Conservation (phyloP, 2,329 filamentous ascomycete species). For the Pyricularia grisea region DNA sequence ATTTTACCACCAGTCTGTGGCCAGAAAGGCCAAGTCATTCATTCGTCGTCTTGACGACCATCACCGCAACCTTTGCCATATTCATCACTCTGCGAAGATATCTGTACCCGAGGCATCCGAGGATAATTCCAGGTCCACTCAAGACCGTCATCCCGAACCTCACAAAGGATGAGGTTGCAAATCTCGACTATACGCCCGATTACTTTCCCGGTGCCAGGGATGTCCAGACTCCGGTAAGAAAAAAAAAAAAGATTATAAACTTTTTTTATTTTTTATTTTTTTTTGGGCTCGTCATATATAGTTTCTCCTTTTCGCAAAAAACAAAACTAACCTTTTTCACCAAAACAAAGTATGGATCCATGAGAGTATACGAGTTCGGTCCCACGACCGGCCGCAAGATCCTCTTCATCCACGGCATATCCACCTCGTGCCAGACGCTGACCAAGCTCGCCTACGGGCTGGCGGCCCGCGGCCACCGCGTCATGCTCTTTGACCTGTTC, state of each 20-base stretch:
- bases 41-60: constrained; percentile 12
- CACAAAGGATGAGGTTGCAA: constrained; percentile 12
- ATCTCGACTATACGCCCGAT: constrained; percentile 51
- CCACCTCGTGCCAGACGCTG: constrained; percentile 68
- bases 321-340: neutral
- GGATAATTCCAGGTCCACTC: constrained; percentile 21
- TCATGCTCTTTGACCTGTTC: constrained; percentile 72
- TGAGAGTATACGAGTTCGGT: constrained; percentile 77
- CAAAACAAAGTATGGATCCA: constrained; percentile 53
- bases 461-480: constrained; percentile 58
- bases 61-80: constrained; percentile 11
- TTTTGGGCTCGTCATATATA: neutral
- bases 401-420: constrained; percentile 74
- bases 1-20: neutral
- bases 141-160: constrained; percentile 14
- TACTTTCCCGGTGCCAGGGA: constrained; percentile 64
- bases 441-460: constrained; percentile 57
- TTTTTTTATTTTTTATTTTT: neutral
- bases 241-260: too few species aligned
- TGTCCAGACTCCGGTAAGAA: constrained; percentile 52
- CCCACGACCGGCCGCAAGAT: constrained; percentile 64
- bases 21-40: neutral
- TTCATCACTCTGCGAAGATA: constrained; percentile 12
- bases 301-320: neutral
- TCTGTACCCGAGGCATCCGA: constrained; percentile 14